phyloP scores from a whole-genome alignment of 2,329 filamentous ascomycete genomes.

The Coniella lustricola region DNA sequence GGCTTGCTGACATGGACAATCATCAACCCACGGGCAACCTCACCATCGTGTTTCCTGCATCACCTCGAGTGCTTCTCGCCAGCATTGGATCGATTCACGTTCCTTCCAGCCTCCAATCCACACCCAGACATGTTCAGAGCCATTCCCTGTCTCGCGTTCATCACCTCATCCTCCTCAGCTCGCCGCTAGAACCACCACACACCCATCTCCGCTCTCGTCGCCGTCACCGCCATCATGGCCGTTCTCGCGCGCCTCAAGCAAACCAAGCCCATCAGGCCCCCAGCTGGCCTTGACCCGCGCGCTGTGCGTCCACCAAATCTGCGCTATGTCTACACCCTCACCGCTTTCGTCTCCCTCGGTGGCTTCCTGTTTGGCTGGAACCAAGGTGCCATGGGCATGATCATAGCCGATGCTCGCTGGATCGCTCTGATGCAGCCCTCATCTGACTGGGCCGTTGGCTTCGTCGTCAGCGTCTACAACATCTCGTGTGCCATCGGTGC shows the following conservation, averaged over 20 bases:
- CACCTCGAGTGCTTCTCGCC: too few relatives aligned
- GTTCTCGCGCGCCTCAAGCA: conserved; percentile 20
- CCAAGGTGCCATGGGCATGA: conserved; percentile 27
- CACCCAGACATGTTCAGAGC: too few relatives aligned
- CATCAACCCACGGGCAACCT: too few relatives aligned
- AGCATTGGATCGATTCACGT: too few relatives aligned
- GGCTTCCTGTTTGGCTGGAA: conserved; percentile 27
- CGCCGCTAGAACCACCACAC: too few relatives aligned
- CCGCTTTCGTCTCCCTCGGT: conserved; percentile 19
- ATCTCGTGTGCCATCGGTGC: conserved; percentile 25
- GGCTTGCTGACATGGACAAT: too few relatives aligned
- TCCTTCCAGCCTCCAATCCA: too few relatives aligned
- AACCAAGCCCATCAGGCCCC: conserved; percentile 21
- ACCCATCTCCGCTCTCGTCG: too few relatives aligned
- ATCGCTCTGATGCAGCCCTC: conserved; percentile 23
- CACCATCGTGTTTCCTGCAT: too few relatives aligned
- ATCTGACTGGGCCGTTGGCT: conserved; percentile 25
- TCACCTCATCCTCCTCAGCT: too few relatives aligned
- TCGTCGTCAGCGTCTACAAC: conserved; percentile 26
- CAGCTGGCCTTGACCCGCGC: conserved; percentile 7
- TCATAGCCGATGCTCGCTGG: conserved; percentile 26
- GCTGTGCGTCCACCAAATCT: conserved; percentile 21
- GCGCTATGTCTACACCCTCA: conserved; percentile 25
- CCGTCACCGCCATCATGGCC: conserved; percentile 1
- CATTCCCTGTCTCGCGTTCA: too few relatives aligned